A percentile compares a stretch with the other conserved stretches of the same genome.
phyloP scores from a whole-genome alignment of 257 asterid species.

The Fraxinus excelsior region DNA sequence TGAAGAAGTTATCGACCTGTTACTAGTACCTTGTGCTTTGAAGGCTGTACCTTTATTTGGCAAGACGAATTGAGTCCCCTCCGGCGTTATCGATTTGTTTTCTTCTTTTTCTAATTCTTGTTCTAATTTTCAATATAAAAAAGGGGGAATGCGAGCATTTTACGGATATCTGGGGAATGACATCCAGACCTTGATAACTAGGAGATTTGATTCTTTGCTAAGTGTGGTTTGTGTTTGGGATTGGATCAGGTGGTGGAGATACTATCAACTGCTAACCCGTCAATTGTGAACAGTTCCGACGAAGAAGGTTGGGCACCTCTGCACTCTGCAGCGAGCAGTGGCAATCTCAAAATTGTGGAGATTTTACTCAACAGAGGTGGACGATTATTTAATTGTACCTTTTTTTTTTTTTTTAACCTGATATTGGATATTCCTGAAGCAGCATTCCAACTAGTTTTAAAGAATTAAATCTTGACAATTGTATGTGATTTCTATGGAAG shows the following conservation, averaged over 20 bases:
- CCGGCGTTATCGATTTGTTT: background rate
- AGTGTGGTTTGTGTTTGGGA: conserved; percentile 11
- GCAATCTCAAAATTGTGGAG: conserved; percentile 67
- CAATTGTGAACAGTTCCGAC: conserved; percentile 63
- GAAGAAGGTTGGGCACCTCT: conserved; percentile 99
- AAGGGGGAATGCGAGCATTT: background rate
- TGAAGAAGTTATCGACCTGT: background rate
- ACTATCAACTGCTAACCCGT: conserved; percentile 61
- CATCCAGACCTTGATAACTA: background rate
- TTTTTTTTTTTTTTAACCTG: background rate
- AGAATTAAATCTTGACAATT: background rate
- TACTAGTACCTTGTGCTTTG: background rate
- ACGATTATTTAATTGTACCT: conserved; percentile 15
- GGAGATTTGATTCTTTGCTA: background rate
- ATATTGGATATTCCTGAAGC: conserved; percentile 12
- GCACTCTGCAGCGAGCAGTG: conserved; percentile 94
- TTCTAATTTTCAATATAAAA: background rate
- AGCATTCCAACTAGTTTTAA: background rate
- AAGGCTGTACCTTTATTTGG: background rate
- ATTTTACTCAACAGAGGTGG: conserved; percentile 68
- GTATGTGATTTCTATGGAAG: conserved; percentile 8
- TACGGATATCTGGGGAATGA: background rate
- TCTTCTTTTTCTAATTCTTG: background rate
- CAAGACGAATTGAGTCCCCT: background rate
- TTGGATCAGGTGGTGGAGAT: conserved; percentile 72